phyloP scores from a whole-genome alignment of 768 basidiomycete species.

The Tricholoma sp. region DNA sequence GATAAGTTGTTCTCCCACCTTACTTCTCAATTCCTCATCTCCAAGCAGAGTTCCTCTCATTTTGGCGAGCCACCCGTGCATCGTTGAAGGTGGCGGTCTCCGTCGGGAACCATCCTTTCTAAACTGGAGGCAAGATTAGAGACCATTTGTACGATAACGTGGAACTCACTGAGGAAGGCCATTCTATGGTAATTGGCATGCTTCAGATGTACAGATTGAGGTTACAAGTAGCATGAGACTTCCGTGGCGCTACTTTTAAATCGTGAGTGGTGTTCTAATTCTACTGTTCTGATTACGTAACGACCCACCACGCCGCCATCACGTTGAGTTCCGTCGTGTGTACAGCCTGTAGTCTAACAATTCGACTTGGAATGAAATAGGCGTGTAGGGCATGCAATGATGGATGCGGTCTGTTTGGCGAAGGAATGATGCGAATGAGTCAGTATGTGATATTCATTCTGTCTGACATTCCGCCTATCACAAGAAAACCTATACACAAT shows the following conservation, averaged over 20 bases:
- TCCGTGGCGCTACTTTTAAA: background rate
- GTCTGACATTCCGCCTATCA: background rate
- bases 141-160: background rate
- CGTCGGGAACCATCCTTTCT: constrained; percentile 39
- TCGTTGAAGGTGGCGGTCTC: constrained; percentile 47
- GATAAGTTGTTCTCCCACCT: constrained; percentile 22
- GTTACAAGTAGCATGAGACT: constrained; percentile 2
- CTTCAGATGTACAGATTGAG: constrained; percentile 1
- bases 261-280: background rate
- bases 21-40: constrained; percentile 51
- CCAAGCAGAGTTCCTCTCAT: constrained; percentile 67
- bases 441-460: background rate
- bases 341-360: background rate
- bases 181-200: constrained; percentile 32
- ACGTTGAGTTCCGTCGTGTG: background rate
- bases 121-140: constrained; percentile 24
- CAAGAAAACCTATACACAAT: background rate
- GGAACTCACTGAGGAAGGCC: constrained; percentile 37
- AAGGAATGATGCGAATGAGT: too few relatives aligned
- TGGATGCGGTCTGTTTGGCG: too few relatives aligned
- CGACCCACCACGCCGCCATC: background rate
- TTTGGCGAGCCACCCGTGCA: constrained; percentile 80
- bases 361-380: background rate
- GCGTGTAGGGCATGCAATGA: background rate
- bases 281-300: background rate